Evolutionary conservation across 352 stramenopile species (phyloP).

Genomic region (Globisporangium orthogonon): DNA sequence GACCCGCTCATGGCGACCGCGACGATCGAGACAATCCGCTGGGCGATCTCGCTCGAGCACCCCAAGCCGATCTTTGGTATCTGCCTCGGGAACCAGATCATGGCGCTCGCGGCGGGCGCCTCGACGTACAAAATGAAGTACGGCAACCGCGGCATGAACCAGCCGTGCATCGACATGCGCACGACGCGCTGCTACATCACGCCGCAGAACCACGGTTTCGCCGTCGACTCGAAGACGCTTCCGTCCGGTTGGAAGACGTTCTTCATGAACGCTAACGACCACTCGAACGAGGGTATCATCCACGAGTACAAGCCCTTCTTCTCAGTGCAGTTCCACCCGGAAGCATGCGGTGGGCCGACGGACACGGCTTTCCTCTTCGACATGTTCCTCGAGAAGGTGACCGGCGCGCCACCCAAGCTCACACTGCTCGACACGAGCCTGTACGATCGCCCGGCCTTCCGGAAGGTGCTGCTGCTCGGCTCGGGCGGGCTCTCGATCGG

Average conservation of each 20-base stretch:
- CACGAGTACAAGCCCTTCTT: conserved; percentile 97
- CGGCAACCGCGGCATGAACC: conserved; percentile 98
- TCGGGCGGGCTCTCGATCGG: conserved; percentile 97
- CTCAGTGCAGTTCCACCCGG: conserved; percentile 98
- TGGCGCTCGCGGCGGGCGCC: conserved; percentile 92
- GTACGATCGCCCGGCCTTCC: conserved; percentile 45
- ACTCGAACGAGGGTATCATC: conserved; percentile 98
- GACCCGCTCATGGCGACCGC: conserved; percentile 95
- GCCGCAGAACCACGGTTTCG: conserved; percentile 98
- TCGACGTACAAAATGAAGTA: conserved; percentile 97
- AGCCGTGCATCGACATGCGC: conserved; percentile 95
- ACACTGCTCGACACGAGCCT: too few species aligned
- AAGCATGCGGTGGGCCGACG: conserved; percentile 91
- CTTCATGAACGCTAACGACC: conserved; percentile 98
- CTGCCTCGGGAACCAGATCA: conserved; percentile 98
- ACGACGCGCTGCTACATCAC: conserved; percentile 97
- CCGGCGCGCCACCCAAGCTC: too few species aligned
- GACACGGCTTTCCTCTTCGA: conserved; percentile 98
- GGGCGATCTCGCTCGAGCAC: conserved; percentile 82
- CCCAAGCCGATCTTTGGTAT: conserved; percentile 98
- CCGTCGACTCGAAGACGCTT: conserved; percentile 90
- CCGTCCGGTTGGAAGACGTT: conserved; percentile 93
- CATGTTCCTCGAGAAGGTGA: conserved; percentile 90
- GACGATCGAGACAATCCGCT: conserved; percentile 83
- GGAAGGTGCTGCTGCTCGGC: conserved; percentile 96